These are phyloP conservation scores for Pseudocercospora macadamiae DNA, from an alignment of 2,329 filamentous ascomycete species.

Conservation along the genomic window DNA sequence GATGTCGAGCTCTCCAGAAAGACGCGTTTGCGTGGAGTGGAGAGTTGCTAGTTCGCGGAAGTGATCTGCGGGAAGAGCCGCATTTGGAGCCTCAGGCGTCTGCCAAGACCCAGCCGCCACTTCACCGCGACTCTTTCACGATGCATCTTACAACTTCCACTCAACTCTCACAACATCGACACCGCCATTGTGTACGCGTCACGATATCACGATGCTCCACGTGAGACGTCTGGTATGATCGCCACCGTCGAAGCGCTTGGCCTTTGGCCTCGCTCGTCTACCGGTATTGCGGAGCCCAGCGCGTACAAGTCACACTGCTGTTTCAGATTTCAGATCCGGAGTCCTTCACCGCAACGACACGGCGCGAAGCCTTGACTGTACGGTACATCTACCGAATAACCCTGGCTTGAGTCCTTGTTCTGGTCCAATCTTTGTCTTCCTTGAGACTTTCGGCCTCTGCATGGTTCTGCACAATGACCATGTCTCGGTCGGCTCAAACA, in stretches of 20 bases:
- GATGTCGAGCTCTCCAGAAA: neutral
- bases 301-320: slow-evolving; percentile 1
- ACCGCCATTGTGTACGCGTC: neutral
- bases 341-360: slow-evolving; percentile 9
- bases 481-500: slow-evolving; percentile 4
- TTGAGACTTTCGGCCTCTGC: neutral
- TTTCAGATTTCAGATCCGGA: slow-evolving; percentile 12
- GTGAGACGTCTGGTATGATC: neutral
- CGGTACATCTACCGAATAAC: neutral
- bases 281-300: neutral
- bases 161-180: too few relatives aligned
- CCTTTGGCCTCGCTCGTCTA: neutral
- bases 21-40: neutral
- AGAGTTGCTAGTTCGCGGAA: neutral
- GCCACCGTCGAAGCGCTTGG: neutral
- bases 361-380: slow-evolving; percentile 3
- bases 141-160: too few relatives aligned
- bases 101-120: neutral
- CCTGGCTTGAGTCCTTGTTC: neutral
- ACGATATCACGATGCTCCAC: neutral
- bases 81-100: neutral
- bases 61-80: neutral
- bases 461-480: neutral
- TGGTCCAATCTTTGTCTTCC: slow-evolving; percentile 1
- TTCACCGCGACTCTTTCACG: too few relatives aligned